Base-by-base conservation (phyloP, 2,329 filamentous ascomycete genomes). In the Colletotrichum tropicicola region DNA sequence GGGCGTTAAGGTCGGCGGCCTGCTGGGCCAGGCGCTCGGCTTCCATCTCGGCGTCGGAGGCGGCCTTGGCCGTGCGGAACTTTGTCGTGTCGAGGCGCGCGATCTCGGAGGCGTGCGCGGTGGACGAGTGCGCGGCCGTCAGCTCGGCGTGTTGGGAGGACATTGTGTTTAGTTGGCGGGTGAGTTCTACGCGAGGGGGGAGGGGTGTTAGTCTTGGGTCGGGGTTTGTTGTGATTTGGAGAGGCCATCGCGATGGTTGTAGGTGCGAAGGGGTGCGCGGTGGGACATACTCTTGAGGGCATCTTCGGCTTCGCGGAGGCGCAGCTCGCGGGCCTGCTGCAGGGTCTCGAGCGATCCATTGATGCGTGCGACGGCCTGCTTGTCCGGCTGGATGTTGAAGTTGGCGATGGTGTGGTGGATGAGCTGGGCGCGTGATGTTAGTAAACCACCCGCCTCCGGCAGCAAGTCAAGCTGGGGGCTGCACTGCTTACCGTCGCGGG, bases 331-430 rank as follows among this genome's bases (percentile, higher is more conserved):
- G 65, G 93, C 92, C 74, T 94, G 89, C 71, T 92, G 88, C n/a
- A 99, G 89, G 0, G 92, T 92, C 8, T 89, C 87, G 55, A 98
- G 87, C 1, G 93, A 95, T 76, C 94, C 92, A 77, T 89, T 89
- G 75, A 98, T 91, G 75, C 96, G 93, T 19, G 90, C 84, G 19
- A 98, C 88, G 67, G 92, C 92, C 69, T 89, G 84, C 74, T 94
- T 96, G 84, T 99, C 96, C 10, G 93, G 93, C 19, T 88, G 85
- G 73, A 95, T 97, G 82, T 97, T 96, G 89, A 99, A 99, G 85
- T 98, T 97, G 72, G 90, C 87, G 73, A 97, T 91, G 43, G 94
- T 97, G 81, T 97, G 92, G 75, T 91, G 87, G 81, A 99, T 97
- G 74, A 98, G 91, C 92, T 96, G 78, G 48, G 60, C 21, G 48